Evolutionary conservation across 2,329 filamentous ascomycete genomes (phyloP), one percentile per base, ranked within the genome.

Genomic region (Aspergillus fischeri): DNA sequence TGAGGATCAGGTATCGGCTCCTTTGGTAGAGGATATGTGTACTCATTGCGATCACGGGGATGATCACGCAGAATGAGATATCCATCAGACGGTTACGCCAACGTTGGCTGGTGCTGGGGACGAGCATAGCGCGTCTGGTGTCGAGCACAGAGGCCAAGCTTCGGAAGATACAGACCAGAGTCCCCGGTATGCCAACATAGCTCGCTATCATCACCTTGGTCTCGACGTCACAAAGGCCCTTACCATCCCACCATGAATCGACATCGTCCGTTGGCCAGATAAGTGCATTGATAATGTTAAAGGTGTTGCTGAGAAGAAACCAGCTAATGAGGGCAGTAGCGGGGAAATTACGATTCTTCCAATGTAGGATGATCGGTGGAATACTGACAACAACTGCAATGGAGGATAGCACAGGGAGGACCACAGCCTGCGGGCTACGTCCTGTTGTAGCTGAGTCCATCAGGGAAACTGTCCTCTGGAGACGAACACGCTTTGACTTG

Each of bases 221-320:
- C 63, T 88, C 79, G 51, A 90, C 73, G 68, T 90, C 87, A 71
- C 87, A 90, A 57, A 87, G 80, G 2, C 79, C 80, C 4, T 69
- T 66, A 4, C 87, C 87, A 57, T 80, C 70, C 79, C 80, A 90
- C 80, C 82, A 85, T 5, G 73, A 68, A 0, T 65, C 41, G 11
- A 81, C 65, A 61, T 87, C 75, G 61, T 87, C 83, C 7, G 77
- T 81, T 0, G 81, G 80, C 87, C 87, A 90, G 59, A 89, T 80
- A 51, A 87, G 68, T 1, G 85, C 77, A 65, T 90, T 89, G 75
- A 85, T 70, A 60, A 85, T 77, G 61, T 79, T 82, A 68, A 82
- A 78, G 53, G 86, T 55, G 64, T 87, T 87, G 57, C 80, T 69
- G n/a, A 85, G 56, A 25, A 81, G 71, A 53, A 83, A 73, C 78